Percentiles rank a stretch among this genome's conserved stretches.
Conservation (phyloP, 495 filamentous ascomycete species). For the Hypoxylon cercidicola region DNA sequence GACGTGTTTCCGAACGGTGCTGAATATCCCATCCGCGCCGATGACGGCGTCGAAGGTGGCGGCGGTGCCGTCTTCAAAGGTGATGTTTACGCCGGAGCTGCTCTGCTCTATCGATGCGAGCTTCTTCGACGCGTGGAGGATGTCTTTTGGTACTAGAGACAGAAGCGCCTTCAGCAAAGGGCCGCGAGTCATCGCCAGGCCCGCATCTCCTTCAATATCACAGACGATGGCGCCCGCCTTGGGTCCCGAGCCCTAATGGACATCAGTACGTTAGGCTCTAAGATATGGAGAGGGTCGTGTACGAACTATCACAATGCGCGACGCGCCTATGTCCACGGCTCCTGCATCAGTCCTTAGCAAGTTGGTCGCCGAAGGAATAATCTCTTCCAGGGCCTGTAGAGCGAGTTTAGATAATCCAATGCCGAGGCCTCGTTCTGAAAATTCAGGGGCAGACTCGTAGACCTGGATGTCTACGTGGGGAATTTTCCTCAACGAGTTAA, state of each 20-base stretch:
- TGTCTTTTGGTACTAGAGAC: background rate
- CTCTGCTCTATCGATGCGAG: background rate
- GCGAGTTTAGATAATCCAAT: background rate
- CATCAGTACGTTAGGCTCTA: background rate
- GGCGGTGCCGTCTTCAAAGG: slow-evolving; percentile 1
- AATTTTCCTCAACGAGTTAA: slow-evolving; percentile 25
- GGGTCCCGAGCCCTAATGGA: slow-evolving; percentile 6
- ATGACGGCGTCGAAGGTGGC: slow-evolving; percentile 17
- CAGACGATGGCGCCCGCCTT: background rate
- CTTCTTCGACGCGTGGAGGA: background rate
- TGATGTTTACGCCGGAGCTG: background rate
- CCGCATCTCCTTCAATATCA: background rate
- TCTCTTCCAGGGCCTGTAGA: too few relatives aligned
- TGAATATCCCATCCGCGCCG: slow-evolving; percentile 44
- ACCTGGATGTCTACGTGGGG: slow-evolving; percentile 35
- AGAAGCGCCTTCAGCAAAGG: background rate
- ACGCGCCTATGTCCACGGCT: slow-evolving; percentile 1
- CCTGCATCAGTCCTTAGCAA: background rate
- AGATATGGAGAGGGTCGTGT: background rate
- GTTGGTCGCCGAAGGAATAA: too few relatives aligned
- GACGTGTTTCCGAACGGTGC: slow-evolving; percentile 32
- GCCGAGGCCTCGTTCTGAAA: slow-evolving; percentile 36
- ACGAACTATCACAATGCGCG: slow-evolving; percentile 1
- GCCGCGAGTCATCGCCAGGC: background rate
- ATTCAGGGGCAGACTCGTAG: slow-evolving; percentile 39